Percentiles rank a stretch among this genome's conserved stretches.
Evolutionary conservation across 2,329 filamentous ascomycete species (phyloP).

Genomic region (Fusarium robinianum): DNA sequence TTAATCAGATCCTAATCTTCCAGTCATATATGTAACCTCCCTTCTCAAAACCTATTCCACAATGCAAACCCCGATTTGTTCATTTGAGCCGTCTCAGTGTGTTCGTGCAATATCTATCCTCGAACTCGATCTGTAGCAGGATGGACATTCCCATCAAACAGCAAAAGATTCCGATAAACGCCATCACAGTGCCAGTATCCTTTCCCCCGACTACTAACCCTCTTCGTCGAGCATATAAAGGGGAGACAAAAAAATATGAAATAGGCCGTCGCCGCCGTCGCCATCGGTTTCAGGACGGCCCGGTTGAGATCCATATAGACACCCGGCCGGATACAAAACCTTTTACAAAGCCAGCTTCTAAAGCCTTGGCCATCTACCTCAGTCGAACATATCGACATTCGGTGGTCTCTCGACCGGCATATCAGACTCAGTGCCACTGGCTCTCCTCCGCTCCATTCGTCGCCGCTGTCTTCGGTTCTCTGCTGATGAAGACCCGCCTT

Average conservation of each 20-base stretch:
- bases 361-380: neutral
- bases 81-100: slow-evolving; percentile 31
- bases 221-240: slow-evolving; percentile 1
- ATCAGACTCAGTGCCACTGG: slow-evolving; percentile 38
- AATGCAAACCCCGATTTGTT: slow-evolving; percentile 23
- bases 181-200: slow-evolving; percentile 23
- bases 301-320: too few species aligned
- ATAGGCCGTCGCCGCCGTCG: slow-evolving; percentile 10
- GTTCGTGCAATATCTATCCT: slow-evolving; percentile 34
- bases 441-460: slow-evolving; percentile 57
- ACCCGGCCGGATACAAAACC: too few species aligned
- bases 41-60: slow-evolving; percentile 6
- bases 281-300: too few species aligned
- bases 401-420: slow-evolving; percentile 7
- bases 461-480: slow-evolving; percentile 61
- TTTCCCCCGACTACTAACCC: too few species aligned
- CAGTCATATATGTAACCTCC: slow-evolving; percentile 15
- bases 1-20: neutral
- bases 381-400: slow-evolving; percentile 30
- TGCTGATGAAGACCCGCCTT: slow-evolving; percentile 45
- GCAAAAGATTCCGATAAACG: slow-evolving; percentile 31
- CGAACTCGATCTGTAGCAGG: slow-evolving; percentile 30
- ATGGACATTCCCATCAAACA: slow-evolving; percentile 18
- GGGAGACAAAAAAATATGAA: slow-evolving; percentile 1
- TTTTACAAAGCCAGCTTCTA: neutral